These are phyloP conservation scores for Scutellaria minor DNA, from an alignment of 257 asterid genomes.

Conservation along the genomic window DNA sequence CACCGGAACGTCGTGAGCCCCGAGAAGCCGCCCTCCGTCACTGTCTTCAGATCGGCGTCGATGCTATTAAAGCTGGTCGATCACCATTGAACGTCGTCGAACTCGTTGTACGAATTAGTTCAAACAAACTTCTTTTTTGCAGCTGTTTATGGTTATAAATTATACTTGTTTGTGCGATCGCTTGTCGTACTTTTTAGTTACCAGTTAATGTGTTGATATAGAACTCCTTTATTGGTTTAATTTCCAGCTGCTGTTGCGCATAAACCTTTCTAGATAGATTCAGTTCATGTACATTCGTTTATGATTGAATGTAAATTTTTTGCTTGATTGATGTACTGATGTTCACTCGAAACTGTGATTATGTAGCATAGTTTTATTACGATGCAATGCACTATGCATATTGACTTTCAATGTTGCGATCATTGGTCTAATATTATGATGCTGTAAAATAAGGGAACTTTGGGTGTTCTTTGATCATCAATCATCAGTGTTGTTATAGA, in stretches of 20 bases:
- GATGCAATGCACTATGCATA: too few species aligned
- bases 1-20: slow-evolving; percentile 67
- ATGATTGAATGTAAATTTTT: not conserved
- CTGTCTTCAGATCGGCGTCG: slow-evolving; percentile 76
- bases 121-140: not conserved
- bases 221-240: not conserved
- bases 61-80: slow-evolving; percentile 71
- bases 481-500: not conserved
- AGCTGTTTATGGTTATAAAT: not conserved
- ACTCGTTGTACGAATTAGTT: slow-evolving; percentile 59
- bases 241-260: not conserved
- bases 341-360: not conserved
- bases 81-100: slow-evolving; percentile 92
- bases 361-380: not conserved
- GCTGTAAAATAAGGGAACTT: not conserved
- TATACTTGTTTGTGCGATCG: not conserved
- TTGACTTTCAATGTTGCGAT: not conserved
- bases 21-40: slow-evolving; percentile 72
- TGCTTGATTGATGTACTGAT: not conserved
- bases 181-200: not conserved
- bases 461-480: slow-evolving; percentile 8
- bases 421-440: not conserved
- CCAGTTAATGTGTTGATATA: not conserved
- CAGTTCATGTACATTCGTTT: not conserved
- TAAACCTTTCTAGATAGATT: slow-evolving; percentile 2